These are phyloP conservation scores for Coprinopsis marcescibilis DNA, from an alignment of 768 basidiomycete genomes.

Conservation along the genomic window DNA sequence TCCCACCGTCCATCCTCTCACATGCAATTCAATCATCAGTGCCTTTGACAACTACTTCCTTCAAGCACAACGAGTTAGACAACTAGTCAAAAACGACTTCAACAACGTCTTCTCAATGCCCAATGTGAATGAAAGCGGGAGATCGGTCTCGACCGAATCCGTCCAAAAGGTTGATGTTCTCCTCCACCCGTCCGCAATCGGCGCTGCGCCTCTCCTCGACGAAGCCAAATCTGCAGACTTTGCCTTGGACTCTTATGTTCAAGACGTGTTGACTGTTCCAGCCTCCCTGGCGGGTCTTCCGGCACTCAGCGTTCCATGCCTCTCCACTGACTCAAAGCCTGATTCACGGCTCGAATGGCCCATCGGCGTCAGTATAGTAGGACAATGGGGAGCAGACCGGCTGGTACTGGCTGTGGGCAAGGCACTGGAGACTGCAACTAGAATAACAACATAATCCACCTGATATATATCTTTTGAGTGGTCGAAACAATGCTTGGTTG, in stretches of 20 bases:
- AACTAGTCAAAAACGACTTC: constrained; percentile 69
- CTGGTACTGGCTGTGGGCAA: constrained; percentile 50
- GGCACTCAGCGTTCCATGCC: constrained; percentile 64
- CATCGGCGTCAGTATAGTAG: constrained; percentile 75
- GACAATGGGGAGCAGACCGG: constrained; percentile 81
- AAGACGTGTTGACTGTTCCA: constrained; percentile 89
- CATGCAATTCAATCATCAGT: constrained; percentile 31
- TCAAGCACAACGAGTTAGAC: constrained; percentile 81
- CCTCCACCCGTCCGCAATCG: constrained; percentile 82
- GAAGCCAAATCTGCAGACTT: constrained; percentile 9
- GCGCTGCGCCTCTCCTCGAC: constrained; percentile 66
- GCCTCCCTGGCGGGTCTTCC: constrained; percentile 89
- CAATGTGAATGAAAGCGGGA: constrained; percentile 37
- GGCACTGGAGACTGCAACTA: constrained; percentile 1
- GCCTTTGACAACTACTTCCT: constrained; percentile 98
- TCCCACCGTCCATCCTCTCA: not conserved
- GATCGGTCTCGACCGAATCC: not conserved
- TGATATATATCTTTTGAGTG: too few species aligned
- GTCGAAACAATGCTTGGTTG: too few species aligned
- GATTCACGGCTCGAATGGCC: constrained; percentile 66
- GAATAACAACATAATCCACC: too few species aligned
- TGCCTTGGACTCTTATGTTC: constrained; percentile 62
- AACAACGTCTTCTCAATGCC: constrained; percentile 56
- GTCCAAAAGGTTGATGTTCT: constrained; percentile 64
- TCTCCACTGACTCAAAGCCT: constrained; percentile 23